Conservation (phyloP, 805 yeast genomes). For the Sungouiella thailandica region DNA sequence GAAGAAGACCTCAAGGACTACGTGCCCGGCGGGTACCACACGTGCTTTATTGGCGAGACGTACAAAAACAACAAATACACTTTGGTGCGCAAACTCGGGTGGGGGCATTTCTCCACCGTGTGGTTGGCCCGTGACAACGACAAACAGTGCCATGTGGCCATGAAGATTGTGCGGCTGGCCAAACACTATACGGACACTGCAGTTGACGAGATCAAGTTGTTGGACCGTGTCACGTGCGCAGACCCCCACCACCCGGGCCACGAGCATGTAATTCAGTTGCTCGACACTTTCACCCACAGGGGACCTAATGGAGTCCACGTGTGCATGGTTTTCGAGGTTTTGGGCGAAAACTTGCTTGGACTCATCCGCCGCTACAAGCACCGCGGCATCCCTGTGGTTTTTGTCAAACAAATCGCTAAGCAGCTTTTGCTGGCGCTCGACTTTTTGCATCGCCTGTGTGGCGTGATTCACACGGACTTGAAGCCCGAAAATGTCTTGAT, state of each 20-base stretch:
- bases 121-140: constrained; percentile 56
- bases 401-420: constrained; percentile 52
- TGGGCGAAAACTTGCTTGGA: constrained; percentile 56
- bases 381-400: constrained; percentile 40
- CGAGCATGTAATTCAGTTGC: constrained; percentile 45
- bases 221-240: constrained; percentile 60
- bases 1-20: constrained; percentile 55
- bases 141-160: constrained; percentile 57
- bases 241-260: constrained; percentile 39
- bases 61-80: constrained; percentile 37
- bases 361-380: constrained; percentile 45
- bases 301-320: constrained; percentile 66
- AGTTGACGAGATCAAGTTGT: constrained; percentile 59
- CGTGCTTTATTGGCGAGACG: constrained; percentile 51
- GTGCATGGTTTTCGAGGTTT: constrained; percentile 62
- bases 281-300: constrained; percentile 49
- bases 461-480: constrained; percentile 39
- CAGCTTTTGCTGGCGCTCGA: constrained; percentile 54
- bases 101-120: constrained; percentile 74
- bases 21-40: constrained; percentile 60
- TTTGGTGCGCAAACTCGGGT: constrained; percentile 55
- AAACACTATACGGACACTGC: constrained; percentile 58
- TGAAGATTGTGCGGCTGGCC: constrained; percentile 56
- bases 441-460: constrained; percentile 55
- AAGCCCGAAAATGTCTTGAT: constrained; percentile 27